Conservation (phyloP, 306 rosid species). For the Acacia crassicarpa region DNA sequence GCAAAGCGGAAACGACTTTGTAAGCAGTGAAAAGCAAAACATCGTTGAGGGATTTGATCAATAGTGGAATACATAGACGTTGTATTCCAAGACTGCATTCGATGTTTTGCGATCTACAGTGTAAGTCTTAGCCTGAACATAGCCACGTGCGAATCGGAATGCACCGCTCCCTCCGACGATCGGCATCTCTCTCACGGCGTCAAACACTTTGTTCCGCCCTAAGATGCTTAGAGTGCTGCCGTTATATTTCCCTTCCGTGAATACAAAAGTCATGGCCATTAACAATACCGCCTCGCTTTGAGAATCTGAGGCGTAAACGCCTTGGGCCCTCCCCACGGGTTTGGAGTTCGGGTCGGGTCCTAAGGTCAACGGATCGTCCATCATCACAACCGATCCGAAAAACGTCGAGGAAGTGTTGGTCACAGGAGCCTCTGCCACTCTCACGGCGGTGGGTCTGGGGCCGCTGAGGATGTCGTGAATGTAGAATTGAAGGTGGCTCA, state of each 20-base stretch:
- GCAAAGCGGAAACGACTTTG: background rate
- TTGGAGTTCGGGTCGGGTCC: slow-evolving; percentile 27
- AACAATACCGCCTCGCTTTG: slow-evolving; percentile 29
- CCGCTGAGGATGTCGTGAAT: slow-evolving; percentile 43
- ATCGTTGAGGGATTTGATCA: background rate
- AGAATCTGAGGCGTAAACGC: slow-evolving; percentile 36
- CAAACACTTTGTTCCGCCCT: slow-evolving; percentile 35
- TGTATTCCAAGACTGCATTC: slow-evolving; percentile 53
- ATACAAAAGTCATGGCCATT: slow-evolving; percentile 33
- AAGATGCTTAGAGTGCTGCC: slow-evolving; percentile 45
- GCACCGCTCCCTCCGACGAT: slow-evolving; percentile 48
- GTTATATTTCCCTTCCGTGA: slow-evolving; percentile 35
- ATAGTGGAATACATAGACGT: slow-evolving; percentile 54
- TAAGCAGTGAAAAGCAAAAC: background rate
- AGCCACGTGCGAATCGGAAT: slow-evolving; percentile 64
- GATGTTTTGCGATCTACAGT: background rate
- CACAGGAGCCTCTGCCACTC: slow-evolving; percentile 27
- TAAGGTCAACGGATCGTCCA: slow-evolving; percentile 36
- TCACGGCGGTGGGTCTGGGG: slow-evolving; percentile 26
- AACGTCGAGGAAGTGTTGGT: slow-evolving; percentile 26
- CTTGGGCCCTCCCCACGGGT: slow-evolving; percentile 41
- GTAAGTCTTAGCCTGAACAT: slow-evolving; percentile 51
- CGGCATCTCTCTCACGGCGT: slow-evolving; percentile 42
- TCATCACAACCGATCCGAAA: slow-evolving; percentile 37
- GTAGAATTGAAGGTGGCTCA: slow-evolving; percentile 49